Conservation (phyloP, 2,329 filamentous ascomycete genomes). For the Anthostomella pinea region DNA sequence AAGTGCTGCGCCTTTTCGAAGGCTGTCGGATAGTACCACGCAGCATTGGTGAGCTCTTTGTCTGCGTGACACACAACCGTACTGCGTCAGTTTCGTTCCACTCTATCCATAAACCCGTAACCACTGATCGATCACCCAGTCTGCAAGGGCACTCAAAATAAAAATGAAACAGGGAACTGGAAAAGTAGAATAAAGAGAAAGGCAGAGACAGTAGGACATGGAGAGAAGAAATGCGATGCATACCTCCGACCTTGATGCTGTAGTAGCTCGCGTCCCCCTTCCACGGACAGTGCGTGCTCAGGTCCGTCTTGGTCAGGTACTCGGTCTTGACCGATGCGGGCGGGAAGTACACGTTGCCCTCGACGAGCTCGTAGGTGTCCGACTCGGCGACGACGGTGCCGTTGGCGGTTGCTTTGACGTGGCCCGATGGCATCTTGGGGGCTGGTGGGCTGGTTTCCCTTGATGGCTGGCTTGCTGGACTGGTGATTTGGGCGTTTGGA, state of each 20-base stretch:
- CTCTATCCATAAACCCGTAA: too few relatives aligned
- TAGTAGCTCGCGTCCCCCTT: slow-evolving; percentile 59
- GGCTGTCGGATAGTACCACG: slow-evolving; percentile 57
- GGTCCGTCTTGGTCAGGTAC: slow-evolving; percentile 43
- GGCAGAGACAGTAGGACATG: not conserved
- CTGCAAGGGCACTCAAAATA: too few relatives aligned
- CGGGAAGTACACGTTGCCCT: slow-evolving; percentile 58
- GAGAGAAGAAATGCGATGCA: slow-evolving; percentile 5
- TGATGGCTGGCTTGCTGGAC: too few relatives aligned
- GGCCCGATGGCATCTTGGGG: slow-evolving; percentile 28
- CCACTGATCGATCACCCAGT: too few relatives aligned
- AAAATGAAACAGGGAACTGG: not conserved
- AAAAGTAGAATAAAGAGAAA: not conserved
- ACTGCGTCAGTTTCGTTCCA: too few relatives aligned
- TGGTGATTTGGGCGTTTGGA: too few relatives aligned
- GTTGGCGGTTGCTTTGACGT: slow-evolving; percentile 45
- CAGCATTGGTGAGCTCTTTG: slow-evolving; percentile 48
- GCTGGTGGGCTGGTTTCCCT: too few relatives aligned
- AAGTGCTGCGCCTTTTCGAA: slow-evolving; percentile 48
- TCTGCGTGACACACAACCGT: too few relatives aligned
- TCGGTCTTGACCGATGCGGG: slow-evolving; percentile 42
- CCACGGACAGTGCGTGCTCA: slow-evolving; percentile 52
- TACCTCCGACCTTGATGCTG: slow-evolving; percentile 47
- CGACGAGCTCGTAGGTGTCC: slow-evolving; percentile 52
- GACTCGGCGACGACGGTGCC: slow-evolving; percentile 49